Evolutionary conservation across 2,329 filamentous ascomycete species (phyloP), one percentile per base, ranked within the genome.

Genomic region (Aspergillus latus): DNA sequence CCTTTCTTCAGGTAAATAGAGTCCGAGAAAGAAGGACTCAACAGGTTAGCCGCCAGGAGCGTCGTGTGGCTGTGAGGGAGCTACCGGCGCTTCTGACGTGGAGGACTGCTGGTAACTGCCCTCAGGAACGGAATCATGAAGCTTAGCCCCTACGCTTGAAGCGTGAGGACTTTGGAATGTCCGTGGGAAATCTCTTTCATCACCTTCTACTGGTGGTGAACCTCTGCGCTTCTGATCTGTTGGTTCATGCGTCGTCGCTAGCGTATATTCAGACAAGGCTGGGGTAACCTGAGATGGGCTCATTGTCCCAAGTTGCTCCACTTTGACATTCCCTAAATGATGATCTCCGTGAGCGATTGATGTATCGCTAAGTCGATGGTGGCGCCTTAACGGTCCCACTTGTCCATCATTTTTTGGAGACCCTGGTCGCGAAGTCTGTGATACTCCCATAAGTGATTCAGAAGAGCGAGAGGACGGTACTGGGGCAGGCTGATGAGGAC

Each of bases 401-500:
- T 36, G 60, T 9, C 13, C 32, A 13, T 46, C 36, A 28, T 76
- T 56, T 75, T 78, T 40, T 72, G 78, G 65, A 11, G 61, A 63
- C 13, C 49, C 54, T 51, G 51, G 58, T n/a, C 34, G 52, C 7
- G 58, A 57, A 32, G 48, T 44, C 16, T 59, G 58, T 5, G 40
- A 50, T 2, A 34, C 21, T 13, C 42, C 39, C 4, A 42, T 40
- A 8, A 48, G 26, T 4, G 53, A 44, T 16, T 82, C 78, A 49
- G 77, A 73, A 10, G 77, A 74, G 60, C 78, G 78, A 47, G 77
- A 78, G 50, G 80, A 77, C 16, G 82, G 81, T 21, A 78, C 74
- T 42, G 81, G 81, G 55, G 77, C 75, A 5, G 78, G 70, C 58
- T 77, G 76, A 64, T 84, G 82, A 32, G 74, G 72, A 29, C 80